Conservation (phyloP, 78 protist genomes). For the Planoprotostelium fungivorum region DNA sequence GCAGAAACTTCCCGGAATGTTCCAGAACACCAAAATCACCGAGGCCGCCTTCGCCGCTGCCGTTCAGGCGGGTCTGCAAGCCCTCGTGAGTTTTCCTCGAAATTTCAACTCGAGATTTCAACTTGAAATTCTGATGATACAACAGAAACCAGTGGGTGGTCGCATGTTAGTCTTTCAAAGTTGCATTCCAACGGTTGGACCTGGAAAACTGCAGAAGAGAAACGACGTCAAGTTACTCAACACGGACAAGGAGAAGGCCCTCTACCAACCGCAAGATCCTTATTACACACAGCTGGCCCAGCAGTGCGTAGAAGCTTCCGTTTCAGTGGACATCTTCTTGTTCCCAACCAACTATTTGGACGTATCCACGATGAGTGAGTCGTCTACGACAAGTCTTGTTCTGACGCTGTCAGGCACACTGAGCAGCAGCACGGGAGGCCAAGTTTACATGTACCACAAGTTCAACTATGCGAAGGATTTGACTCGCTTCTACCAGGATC, state of each 20-base stretch:
- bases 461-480: constrained; percentile 36
- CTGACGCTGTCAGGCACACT: constrained; percentile 4
- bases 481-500: constrained; percentile 32
- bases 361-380: constrained; percentile 28
- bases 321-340: constrained; percentile 55
- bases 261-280: constrained; percentile 28
- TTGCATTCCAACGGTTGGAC: constrained; percentile 51
- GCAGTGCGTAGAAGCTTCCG: constrained; percentile 22
- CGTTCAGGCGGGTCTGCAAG: neutral
- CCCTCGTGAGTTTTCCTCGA: neutral
- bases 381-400: neutral
- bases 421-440: constrained; percentile 63
- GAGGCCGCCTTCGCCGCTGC: neutral
- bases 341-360: constrained; percentile 24
- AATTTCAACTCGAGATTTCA: too few species aligned
- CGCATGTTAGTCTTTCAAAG: constrained; percentile 35
- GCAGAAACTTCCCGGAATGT: neutral
- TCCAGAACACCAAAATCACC: neutral
- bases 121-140: too few species aligned
- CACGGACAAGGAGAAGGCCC: constrained; percentile 34
- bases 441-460: constrained; percentile 46
- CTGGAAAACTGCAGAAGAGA: constrained; percentile 41
- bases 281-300: constrained; percentile 62
- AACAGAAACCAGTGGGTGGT: constrained; percentile 34
- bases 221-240: constrained; percentile 29